phyloP scores from a whole-genome alignment of 768 basidiomycete species.

The Leccinum barrowsii region DNA sequence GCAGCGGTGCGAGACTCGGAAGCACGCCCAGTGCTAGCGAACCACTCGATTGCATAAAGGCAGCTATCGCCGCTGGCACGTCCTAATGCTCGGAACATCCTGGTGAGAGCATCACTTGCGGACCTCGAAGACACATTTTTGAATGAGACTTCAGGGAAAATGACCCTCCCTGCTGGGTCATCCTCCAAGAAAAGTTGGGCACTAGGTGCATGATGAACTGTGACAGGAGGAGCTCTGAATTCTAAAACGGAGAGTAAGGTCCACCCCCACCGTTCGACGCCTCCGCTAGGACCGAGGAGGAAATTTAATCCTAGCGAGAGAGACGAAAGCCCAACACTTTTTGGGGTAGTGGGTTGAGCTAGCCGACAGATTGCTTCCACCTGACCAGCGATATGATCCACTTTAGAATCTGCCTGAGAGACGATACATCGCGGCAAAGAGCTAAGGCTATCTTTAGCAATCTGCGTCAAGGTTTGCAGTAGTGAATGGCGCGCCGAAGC shows the following conservation, averaged over 20 bases:
- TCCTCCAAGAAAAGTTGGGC: constrained; percentile 57
- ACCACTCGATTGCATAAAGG: constrained; percentile 82
- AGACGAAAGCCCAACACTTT: constrained; percentile 32
- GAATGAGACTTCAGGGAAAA: constrained; percentile 61
- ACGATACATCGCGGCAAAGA: constrained; percentile 70
- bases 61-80: constrained; percentile 62
- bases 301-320: constrained; percentile 53
- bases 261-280: constrained; percentile 93
- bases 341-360: constrained; percentile 14
- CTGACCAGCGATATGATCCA: constrained; percentile 63
- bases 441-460: constrained; percentile 60
- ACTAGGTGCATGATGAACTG: constrained; percentile 44
- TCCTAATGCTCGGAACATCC: constrained; percentile 76
- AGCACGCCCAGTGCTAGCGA: constrained; percentile 50
- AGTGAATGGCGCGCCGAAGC: constrained; percentile 45
- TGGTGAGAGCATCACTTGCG: constrained; percentile 52
- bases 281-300: constrained; percentile 76
- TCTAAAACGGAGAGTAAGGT: constrained; percentile 78
- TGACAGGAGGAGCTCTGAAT: constrained; percentile 53
- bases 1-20: constrained; percentile 47
- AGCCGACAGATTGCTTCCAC: constrained; percentile 70
- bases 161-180: constrained; percentile 33
- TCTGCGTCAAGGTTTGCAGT: constrained; percentile 56
- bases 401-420: constrained; percentile 68
- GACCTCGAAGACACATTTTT: constrained; percentile 50